Percentiles rank a stretch among this genome's conserved stretches.
Evolutionary conservation across 108 stramenopile genomes (phyloP).

Genomic region (Skeletonema costatum): DNA sequence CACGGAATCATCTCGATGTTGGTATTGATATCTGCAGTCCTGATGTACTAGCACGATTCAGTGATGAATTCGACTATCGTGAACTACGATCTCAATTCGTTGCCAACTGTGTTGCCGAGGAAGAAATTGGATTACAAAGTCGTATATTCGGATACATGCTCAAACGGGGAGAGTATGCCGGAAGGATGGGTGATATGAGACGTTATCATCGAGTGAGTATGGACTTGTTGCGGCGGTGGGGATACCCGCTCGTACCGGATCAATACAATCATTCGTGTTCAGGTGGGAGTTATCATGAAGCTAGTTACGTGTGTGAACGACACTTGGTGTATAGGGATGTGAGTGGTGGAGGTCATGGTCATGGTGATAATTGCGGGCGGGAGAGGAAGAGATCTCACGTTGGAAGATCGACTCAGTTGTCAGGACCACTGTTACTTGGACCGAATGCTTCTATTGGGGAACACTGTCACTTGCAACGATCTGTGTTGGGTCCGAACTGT

Average conservation of each 20-base stretch:
- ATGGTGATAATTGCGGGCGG: constrained; percentile 27
- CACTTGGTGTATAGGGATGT: constrained; percentile 63
- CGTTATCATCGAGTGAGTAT: constrained; percentile 87
- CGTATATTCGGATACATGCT: constrained; percentile 89
- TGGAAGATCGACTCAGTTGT: constrained; percentile 58
- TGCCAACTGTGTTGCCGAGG: constrained; percentile 90
- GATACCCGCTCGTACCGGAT: constrained; percentile 94
- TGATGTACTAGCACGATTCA: constrained; percentile 94
- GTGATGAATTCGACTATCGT: constrained; percentile 97
- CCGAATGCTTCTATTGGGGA: constrained; percentile 68
- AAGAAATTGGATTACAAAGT: constrained; percentile 90
- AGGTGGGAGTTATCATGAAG: constrained; percentile 31
- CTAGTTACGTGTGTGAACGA: constrained; percentile 54
- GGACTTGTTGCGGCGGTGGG: constrained; percentile 92
- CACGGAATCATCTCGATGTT: constrained; percentile 90
- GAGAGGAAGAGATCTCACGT: constrained; percentile 60
- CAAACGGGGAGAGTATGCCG: constrained; percentile 78
- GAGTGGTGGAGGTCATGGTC: constrained; percentile 34
- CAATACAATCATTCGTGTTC: constrained; percentile 49
- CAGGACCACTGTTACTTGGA: constrained; percentile 77
- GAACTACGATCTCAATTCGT: constrained; percentile 90
- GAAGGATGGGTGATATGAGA: constrained; percentile 84
- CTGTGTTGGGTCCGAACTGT: constrained; percentile 82
- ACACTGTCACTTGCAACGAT: constrained; percentile 59
- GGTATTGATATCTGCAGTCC: constrained; percentile 97